These are phyloP conservation scores for Wolfiporia cocos DNA, from an alignment of 1,284 basidiomycete genomes.

Conservation along the genomic window DNA sequence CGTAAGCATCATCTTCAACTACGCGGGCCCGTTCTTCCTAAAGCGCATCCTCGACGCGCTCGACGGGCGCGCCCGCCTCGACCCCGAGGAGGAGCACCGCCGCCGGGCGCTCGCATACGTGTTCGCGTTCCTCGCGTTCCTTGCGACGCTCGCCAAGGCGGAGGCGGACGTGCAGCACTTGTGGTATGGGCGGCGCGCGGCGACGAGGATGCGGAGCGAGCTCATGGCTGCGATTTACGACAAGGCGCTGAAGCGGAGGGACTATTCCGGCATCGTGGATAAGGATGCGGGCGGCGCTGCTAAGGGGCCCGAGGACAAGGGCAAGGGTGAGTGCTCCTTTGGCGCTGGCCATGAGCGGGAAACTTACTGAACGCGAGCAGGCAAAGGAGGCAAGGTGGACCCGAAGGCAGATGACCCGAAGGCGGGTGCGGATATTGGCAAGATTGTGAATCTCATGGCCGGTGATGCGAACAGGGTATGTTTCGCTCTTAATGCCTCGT, in stretches of 20 bases:
- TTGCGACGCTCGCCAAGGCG: slow-evolving; percentile 50
- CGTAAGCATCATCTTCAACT: slow-evolving; percentile 63
- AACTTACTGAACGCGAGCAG: no score
- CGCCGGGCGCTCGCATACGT: slow-evolving; percentile 53
- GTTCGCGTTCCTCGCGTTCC: slow-evolving; percentile 63
- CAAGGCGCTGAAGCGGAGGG: slow-evolving; percentile 82
- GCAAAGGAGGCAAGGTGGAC: slow-evolving; percentile 16
- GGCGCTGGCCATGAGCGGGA: no score
- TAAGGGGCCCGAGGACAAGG: slow-evolving; percentile 16
- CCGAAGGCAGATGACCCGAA: slow-evolving; percentile 51
- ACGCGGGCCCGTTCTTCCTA: slow-evolving; percentile 62
- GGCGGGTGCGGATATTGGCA: slow-evolving; percentile 67
- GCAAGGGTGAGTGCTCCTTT: not conserved
- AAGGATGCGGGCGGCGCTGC: slow-evolving; percentile 33
- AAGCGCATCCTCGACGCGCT: slow-evolving; percentile 50
- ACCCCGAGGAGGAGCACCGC: slow-evolving; percentile 35
- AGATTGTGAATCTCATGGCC: slow-evolving; percentile 78
- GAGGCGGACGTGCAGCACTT: slow-evolving; percentile 74
- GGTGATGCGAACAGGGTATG: slow-evolving; percentile 52
- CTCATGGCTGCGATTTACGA: slow-evolving; percentile 85
- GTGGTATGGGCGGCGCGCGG: slow-evolving; percentile 71
- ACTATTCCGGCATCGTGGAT: slow-evolving; percentile 74
- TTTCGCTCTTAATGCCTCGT: not conserved
- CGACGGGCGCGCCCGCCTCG: slow-evolving; percentile 16
- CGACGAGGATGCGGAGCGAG: slow-evolving; percentile 63